Base-by-base conservation (phyloP, 2,329 filamentous ascomycete species). In the Pseudonectria buxi region DNA sequence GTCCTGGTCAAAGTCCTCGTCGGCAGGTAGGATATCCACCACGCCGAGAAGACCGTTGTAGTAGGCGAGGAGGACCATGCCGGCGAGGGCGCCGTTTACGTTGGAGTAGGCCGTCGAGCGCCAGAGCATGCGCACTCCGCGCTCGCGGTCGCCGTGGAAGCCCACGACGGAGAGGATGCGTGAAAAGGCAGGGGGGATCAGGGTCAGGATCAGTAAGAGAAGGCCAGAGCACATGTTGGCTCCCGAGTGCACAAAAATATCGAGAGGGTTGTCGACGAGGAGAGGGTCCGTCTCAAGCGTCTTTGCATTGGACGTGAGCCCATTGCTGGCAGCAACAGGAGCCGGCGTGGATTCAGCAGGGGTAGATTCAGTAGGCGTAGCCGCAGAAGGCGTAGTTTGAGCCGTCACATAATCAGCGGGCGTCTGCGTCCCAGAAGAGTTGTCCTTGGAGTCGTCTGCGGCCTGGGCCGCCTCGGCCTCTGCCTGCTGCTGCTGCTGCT, bases 141-240 rank as follows among this genome's bases (percentile, higher is more conserved):
- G 74, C 43, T 86, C 78, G 28, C 89, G 81, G 56, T 96, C 89
- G 24, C 92, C 92, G 42, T 78, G 81, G 64, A 96, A 96, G 1
- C 92, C 92, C 22, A 95, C 83, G 28, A 96, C 82, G 40, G 82
- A 86, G 4, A 96, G 71, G 1, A 98, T 74, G 37, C 79, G 83
- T n/a, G 78, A 83, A 59, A 96, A 95, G 1, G 89, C 78, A 0
- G 92, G 92, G 0, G 92, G 94, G 1, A 96, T 80, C 66, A 96
- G 83, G 10, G 87, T 94, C n/a, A 96, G 80, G 35, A 96, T 71
- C 2, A 96, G 71, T 11, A 94, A 72, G 2, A 96, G 65, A 24
- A 94, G 74, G 3, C 92, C 92, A 51, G 89, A 95, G 59, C 88
- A 95, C 60, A 95, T 82, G 55, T 85, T 92, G 5, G 81, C 78